Conservation (phyloP, 257 asterid species). For the Solanum sejunctum region DNA sequence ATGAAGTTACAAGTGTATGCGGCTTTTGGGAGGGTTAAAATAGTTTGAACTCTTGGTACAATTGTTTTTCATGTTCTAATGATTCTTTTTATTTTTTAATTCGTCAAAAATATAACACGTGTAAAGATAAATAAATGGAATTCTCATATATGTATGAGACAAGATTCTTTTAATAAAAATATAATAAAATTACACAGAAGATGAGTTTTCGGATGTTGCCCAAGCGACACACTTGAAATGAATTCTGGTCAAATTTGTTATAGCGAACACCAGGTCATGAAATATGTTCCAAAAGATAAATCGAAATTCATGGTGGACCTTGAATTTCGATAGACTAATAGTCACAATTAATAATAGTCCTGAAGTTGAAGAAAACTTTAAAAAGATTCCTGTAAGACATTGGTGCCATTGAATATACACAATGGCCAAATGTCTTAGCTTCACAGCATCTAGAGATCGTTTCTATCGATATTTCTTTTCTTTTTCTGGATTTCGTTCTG, state of each 20-base stretch:
- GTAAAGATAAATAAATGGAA: too few relatives aligned
- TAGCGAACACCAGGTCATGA: not conserved
- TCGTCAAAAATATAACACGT: too few relatives aligned
- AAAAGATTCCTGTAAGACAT: not conserved
- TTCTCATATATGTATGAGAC: too few relatives aligned
- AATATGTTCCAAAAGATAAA: not conserved
- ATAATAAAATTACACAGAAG: too few relatives aligned
- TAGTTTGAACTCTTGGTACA: too few relatives aligned
- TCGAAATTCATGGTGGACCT: not conserved
- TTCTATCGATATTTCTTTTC: slow-evolving; percentile 64
- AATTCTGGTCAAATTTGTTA: not conserved
- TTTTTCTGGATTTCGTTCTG: slow-evolving; percentile 65
- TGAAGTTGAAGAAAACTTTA: not conserved
- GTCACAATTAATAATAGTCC: not conserved
- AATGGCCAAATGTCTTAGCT: slow-evolving; percentile 60
- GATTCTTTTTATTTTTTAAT: too few relatives aligned
- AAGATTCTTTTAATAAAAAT: too few relatives aligned
- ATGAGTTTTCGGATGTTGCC: too few relatives aligned
- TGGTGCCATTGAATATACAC: not conserved
- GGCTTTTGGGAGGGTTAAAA: too few relatives aligned
- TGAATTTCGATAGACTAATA: not conserved
- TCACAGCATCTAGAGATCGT: slow-evolving; percentile 83
- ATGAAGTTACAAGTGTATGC: too few relatives aligned
- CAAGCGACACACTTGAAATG: not conserved
- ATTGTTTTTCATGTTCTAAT: too few relatives aligned